Base-by-base conservation (phyloP, 129 eudicot genomes). In the Flaveria brownii region DNA sequence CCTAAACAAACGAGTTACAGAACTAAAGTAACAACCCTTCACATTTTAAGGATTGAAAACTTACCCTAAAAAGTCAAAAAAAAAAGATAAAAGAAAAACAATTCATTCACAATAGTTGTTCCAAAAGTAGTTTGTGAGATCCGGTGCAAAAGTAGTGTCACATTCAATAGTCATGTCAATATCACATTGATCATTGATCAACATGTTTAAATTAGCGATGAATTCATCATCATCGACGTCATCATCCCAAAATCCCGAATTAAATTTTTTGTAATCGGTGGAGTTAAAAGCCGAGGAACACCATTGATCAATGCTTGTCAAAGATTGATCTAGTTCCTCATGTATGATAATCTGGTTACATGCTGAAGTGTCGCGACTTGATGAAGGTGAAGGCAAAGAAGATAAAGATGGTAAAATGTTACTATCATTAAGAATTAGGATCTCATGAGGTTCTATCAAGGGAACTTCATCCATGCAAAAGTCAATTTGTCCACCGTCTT, bases 381-480 rank as follows among this genome's bases (percentile, higher is more conserved):
- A 81, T 1, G 89, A 80, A 2, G 87, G 68, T 2, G 87, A 79
- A 12, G 88, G 80, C 0, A 85, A 54, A 12, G 90, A 54, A 0
- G 87, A 45, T 17, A 81, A 75, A 13, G 81, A 30, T 15, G 88
- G 63, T 14, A 75, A 59, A 15, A 80, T 30, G 75, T 67, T 17
- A 55, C 20, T 49, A 45, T 80, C 52, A 3, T 71, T 50, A 30
- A 88, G 54, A 33, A 82, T 72, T 13, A 83, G 69, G 26, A 89
- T 91, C 69, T 91, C 97, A 75, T 91, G 87, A 49, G 97, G 92
- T 41, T 87, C 82, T n/a, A 89, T 80, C 62, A 91, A 60, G 10
- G 89, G 92, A 30, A 91, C 86, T 78, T 91, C 96, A 68, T 89
- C 96, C 18, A 69, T 78, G 80, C 96, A 82, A 70, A 87, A 89